Base-by-base conservation (phyloP, 2,329 filamentous ascomycete species). In the Sporothrix globosa region DNA sequence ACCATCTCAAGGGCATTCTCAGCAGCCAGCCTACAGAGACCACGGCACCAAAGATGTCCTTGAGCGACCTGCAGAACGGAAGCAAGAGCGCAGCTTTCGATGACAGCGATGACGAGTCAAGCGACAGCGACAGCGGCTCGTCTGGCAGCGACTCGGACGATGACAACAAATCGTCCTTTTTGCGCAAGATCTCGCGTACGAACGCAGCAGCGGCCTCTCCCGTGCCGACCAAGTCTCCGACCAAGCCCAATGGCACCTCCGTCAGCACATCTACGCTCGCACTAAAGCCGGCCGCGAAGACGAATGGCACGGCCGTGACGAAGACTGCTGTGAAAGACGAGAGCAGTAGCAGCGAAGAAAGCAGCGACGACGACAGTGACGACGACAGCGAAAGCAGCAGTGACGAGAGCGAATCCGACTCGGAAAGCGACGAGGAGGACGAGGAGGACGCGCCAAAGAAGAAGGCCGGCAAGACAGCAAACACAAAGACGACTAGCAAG, bases 1-100 rank as follows among this genome's bases (percentile, higher is more conserved):
- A 75, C 69, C 78, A 79, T 70, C 73, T 76, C 19, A 70, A 73
- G 24, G 73, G 68, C 69, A 70, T 74, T 54, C 71, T 74, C 53
- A 70, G 72, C 13, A 68, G 70, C 50, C 67, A 69, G 39, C 58
- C 68, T 4, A 11, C 50, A 1, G 48, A 48, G 2, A 27, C 17
- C 1, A 14, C 48, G n/a, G 19, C 53, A 13, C 48, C 71, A 52
- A 56, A 72, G 63, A 73, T 75, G 24, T 50, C 70, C 6, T 61
- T 72, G 41, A 70, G 67, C 24, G 48, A 52, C 46, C 69, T 73
- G 41, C 71, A 67, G 65, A 69, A n/a, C 39, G 67, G 58, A 60
- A 19, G 21, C n/a, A 60, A 44, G 21, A 27, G 66, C n/a, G 67
- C 70, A 4, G 14, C 44, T 1, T 56, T 68, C 34, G 69, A 30